Percentiles rank a stretch among this genome's conserved stretches.
Evolutionary conservation across 495 filamentous ascomycete species (phyloP).

Genomic region (Penicillium taxi): DNA sequence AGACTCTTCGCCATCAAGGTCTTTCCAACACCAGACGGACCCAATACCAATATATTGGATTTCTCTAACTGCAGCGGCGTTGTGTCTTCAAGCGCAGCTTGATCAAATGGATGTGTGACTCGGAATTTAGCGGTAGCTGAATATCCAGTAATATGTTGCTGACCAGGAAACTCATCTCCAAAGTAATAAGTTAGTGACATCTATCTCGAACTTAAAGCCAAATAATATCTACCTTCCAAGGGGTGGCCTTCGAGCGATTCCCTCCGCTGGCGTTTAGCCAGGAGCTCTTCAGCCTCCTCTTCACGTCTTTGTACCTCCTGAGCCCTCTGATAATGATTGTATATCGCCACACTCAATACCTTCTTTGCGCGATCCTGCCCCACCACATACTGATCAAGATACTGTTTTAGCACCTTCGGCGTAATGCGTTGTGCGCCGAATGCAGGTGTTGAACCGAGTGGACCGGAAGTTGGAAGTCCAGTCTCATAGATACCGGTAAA

Average conservation of each 20-base stretch:
- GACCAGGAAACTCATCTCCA: constrained; percentile 73
- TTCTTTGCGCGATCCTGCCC: constrained; percentile 97
- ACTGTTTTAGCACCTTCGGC: constrained; percentile 75
- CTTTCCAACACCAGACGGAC: constrained; percentile 93
- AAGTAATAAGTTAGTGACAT: neutral
- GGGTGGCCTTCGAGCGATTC: constrained; percentile 42
- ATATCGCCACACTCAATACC: constrained; percentile 86
- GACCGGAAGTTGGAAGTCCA: constrained; percentile 50
- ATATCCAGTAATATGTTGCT: constrained; percentile 51
- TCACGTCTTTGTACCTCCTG: constrained; percentile 68
- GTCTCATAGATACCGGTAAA: constrained; percentile 76
- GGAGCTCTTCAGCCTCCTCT: constrained; percentile 64
- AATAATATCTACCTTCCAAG: constrained; percentile 48
- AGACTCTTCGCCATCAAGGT: constrained; percentile 88
- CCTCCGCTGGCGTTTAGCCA: constrained; percentile 41
- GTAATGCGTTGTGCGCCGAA: constrained; percentile 67
- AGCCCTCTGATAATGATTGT: constrained; percentile 90
- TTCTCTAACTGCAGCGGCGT: constrained; percentile 80
- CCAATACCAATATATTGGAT: constrained; percentile 87
- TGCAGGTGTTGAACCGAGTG: constrained; percentile 47
- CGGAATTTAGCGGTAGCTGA: constrained; percentile 18
- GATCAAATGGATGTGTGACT: constrained; percentile 21
- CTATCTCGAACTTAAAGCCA: neutral
- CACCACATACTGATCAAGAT: constrained; percentile 92
- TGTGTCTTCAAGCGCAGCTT: constrained; percentile 40